Evolutionary conservation across 2,329 filamentous ascomycete species (phyloP), one percentile per base, ranked within the genome.

Genomic region (Albophoma yamanashiensis): DNA sequence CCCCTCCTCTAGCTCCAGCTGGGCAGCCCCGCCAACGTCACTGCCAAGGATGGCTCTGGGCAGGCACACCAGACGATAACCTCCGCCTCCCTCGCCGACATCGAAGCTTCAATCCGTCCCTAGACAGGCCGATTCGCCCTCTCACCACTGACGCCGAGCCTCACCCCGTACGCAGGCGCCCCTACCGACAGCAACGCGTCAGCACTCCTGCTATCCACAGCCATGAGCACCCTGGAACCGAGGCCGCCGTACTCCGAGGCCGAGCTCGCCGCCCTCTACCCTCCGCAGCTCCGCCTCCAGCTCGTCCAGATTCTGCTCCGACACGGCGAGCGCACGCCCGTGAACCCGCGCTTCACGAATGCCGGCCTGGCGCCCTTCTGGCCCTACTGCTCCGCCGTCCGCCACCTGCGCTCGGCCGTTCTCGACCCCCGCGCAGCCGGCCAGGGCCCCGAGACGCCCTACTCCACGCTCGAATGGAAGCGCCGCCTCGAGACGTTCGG

Each of bases 331-430:
- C 87, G 93, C 61, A 93, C 88, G 9, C 93, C 93, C 36, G 89
- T 97, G 36, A 89, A 86, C 61, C 82, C 89, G n/a, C 88, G 94
- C 45, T 97, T 99, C 73, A 84, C 89, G 70, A 94, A 93, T 76
- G 83, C 84, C 56, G 85, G 85, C 14, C 79, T 88, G n/a, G 72
- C 76, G 52, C 71, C 81, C 57, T 87, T 86, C 74, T 99, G 94
- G 94, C 91, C 94, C 1, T 97, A 97, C 75, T 99, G 94, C 76
- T 83, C 84, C 64, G 84, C 87, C 59, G 89, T 89, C 27, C 83
- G 85, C 61, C 86, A 88, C 65, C 82, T 97, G 70, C 84, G 75
- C 62, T 75, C 76, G 38, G 76, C 74, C 63, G 73, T 84, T 39
- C 76, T 84, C 42, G 74, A 79, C 60, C 73, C 76, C 55, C 66